These are phyloP conservation scores for Cucumis hystrix DNA, from an alignment of 306 rosid species.

Conservation along the genomic window DNA sequence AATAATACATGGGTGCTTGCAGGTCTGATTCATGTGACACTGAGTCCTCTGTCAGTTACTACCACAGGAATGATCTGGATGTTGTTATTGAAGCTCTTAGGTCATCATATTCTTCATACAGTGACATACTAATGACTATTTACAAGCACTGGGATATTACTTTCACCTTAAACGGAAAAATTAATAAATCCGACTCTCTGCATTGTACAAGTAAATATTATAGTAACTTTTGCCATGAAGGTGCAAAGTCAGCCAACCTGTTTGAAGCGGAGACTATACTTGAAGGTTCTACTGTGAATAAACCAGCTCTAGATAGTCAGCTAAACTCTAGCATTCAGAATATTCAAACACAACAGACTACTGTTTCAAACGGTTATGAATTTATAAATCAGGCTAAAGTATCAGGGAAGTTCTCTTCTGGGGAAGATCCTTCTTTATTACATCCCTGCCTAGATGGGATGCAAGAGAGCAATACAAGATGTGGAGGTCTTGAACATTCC, in stretches of 20 bases:
- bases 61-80: conserved; percentile 62
- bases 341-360: conserved; percentile 13
- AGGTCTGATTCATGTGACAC: conserved; percentile 64
- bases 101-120: conserved; percentile 37
- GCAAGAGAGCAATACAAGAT: conserved; percentile 18
- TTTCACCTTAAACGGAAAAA: conserved; percentile 22
- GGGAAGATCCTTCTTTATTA: conserved; percentile 28
- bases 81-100: conserved; percentile 55
- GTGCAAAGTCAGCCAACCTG: conserved; percentile 20
- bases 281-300: conserved; percentile 36
- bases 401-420: conserved; percentile 15
- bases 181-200: conserved; percentile 17
- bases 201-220: conserved; percentile 19
- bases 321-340: conserved; percentile 22
- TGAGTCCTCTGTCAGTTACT: conserved; percentile 49
- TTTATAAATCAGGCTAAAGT: conserved; percentile 27
- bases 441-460: conserved; percentile 27
- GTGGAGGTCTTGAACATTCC: conserved; percentile 20
- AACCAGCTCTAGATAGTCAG: conserved; percentile 36
- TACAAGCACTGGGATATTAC: conserved; percentile 54
- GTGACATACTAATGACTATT: conserved; percentile 49
- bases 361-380: conserved; percentile 25
- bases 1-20: conserved; percentile 10
- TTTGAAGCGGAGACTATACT: conserved; percentile 23
- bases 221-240: conserved; percentile 23